Evolutionary conservation across 2,329 filamentous ascomycete genomes (phyloP), one percentile per base, ranked within the genome.

Genomic region (Juglanconis sp.): DNA sequence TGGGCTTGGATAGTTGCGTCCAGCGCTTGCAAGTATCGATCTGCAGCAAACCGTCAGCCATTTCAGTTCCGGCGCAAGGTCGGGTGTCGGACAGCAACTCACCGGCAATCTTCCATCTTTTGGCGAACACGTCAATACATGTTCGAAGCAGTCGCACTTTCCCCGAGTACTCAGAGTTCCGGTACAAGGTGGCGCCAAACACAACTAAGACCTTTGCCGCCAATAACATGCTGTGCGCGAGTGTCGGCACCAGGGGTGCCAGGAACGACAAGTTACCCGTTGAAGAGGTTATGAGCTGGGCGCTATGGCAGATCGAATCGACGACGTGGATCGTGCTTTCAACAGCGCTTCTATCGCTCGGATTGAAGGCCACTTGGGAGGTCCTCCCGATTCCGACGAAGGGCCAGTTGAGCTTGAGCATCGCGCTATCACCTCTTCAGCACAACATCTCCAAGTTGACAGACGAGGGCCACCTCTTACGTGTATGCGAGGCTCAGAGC

Each of bases 71-170:
- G 17, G 17, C 40, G 8, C 4, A 11, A 24, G 36, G 36, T 40
- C 13, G 10, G 15, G 24, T 17, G 24, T n/a, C 31, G 32, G n/a
- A 31, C n/a, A 13, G 38, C 42, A 17, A 64, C 69, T 63, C 51
- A 68, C 69, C 69, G 31, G 67, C 67, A 53, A 71, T 67, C 57
- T 62, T 68, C 70, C 70, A 72, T 53, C 68, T 62, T 56, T 60
- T 65, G 4, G 63, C 59, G 6, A 66, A 53, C 8, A 65, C 56
- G 50, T 68, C 64, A 34, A 70, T 59, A 4, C 63, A 52, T 10
- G 38, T 56, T 52, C 60, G 67, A 40, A 71, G 60, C 50, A 60
- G 49, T 24, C 66, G 63, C 9, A 71, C 66, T 49, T 68, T 71
- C 2, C 46, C 54, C 35, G 62, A 56, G 66, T 68, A 70, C 10